A percentile compares a stretch with the other conserved stretches of the same genome.
Evolutionary conservation across 2,329 filamentous ascomycete species (phyloP).

Genomic region (Penicillium thymicola): DNA sequence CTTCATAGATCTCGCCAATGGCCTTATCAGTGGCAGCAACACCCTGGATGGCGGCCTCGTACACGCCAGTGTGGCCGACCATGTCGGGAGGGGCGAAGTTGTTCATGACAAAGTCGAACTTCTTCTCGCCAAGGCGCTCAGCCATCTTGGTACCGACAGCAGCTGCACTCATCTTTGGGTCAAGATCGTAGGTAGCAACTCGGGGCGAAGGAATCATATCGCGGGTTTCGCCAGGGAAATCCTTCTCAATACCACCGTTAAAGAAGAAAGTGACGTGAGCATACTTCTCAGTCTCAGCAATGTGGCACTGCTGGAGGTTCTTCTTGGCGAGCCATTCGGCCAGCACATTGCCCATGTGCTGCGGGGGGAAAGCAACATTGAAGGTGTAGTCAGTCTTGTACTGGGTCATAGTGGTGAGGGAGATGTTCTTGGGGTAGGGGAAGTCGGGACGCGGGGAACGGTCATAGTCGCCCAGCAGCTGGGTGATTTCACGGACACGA

Average conservation of each 20-base stretch:
- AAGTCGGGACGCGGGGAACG: conserved; percentile 88
- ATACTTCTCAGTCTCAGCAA: conserved; percentile 99
- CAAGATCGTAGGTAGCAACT: conserved; percentile 91
- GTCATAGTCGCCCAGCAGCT: conserved; percentile 88
- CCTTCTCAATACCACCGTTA: conserved; percentile 97
- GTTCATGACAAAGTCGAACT: conserved; percentile 98
- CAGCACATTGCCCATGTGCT: conserved; percentile 96
- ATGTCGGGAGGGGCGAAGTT: conserved; percentile 99
- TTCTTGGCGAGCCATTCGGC: conserved; percentile 95
- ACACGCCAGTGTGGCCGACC: conserved; percentile 98
- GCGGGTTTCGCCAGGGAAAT: conserved; percentile 84
- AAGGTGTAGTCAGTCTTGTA: conserved; percentile 97
- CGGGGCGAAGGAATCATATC: conserved; percentile 94
- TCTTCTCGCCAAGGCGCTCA: conserved; percentile 79
- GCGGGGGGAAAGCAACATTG: conserved; percentile 85
- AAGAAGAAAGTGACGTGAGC: conserved; percentile 99
- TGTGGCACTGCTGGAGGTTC: conserved; percentile 85
- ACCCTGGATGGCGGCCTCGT: conserved; percentile 86
- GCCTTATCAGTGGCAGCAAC: conserved; percentile 86
- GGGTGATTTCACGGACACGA: conserved; percentile 92
- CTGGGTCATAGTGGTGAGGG: conserved; percentile 93
- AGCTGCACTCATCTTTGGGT: conserved; percentile 93
- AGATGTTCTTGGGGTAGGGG: conserved; percentile 83
- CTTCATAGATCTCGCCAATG: conserved; percentile 88
- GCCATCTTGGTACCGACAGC: conserved; percentile 83